Evolutionary conservation across 2,329 filamentous ascomycete genomes (phyloP).

Genomic region (Penicillium sp.): DNA sequence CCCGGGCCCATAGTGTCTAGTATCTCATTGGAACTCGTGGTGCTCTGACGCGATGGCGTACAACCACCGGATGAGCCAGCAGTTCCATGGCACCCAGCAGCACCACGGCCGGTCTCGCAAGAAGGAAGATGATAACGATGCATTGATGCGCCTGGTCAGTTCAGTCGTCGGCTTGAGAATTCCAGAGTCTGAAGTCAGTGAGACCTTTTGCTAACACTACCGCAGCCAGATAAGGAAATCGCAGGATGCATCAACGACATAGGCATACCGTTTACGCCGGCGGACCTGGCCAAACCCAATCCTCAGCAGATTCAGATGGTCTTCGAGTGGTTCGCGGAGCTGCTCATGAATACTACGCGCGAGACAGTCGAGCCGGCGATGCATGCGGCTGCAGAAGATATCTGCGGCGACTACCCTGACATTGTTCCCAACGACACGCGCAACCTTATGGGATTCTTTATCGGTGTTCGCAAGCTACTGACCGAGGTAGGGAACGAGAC

Average conservation of each 20-base stretch:
- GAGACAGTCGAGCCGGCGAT: slow-evolving; percentile 93
- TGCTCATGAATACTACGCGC: slow-evolving; percentile 87
- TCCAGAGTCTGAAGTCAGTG: neutral
- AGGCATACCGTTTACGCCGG: slow-evolving; percentile 77
- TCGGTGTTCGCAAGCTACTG: slow-evolving; percentile 71
- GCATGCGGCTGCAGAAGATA: slow-evolving; percentile 81
- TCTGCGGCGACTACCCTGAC: slow-evolving; percentile 78
- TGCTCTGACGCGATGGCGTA: slow-evolving; percentile 41
- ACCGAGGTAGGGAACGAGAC: slow-evolving; percentile 47
- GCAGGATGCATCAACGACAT: slow-evolving; percentile 97
- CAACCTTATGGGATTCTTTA: slow-evolving; percentile 93
- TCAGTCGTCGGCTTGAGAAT: neutral
- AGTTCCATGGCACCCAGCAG: slow-evolving; percentile 45
- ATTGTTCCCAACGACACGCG: slow-evolving; percentile 79
- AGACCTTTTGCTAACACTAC: slow-evolving; percentile 15
- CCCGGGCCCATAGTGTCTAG: slow-evolving; percentile 1
- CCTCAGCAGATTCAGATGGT: slow-evolving; percentile 93
- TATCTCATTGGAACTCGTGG: slow-evolving; percentile 7
- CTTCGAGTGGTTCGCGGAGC: slow-evolving; percentile 94
- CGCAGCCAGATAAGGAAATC: slow-evolving; percentile 66
- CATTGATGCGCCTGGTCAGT: slow-evolving; percentile 52
- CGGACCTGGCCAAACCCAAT: slow-evolving; percentile 89
- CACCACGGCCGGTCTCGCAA: slow-evolving; percentile 46
- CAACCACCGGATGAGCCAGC: slow-evolving; percentile 50
- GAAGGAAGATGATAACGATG: slow-evolving; percentile 54